Conservation (phyloP, 2,329 filamentous ascomycete species). For the Huntiella bhutanensis region DNA sequence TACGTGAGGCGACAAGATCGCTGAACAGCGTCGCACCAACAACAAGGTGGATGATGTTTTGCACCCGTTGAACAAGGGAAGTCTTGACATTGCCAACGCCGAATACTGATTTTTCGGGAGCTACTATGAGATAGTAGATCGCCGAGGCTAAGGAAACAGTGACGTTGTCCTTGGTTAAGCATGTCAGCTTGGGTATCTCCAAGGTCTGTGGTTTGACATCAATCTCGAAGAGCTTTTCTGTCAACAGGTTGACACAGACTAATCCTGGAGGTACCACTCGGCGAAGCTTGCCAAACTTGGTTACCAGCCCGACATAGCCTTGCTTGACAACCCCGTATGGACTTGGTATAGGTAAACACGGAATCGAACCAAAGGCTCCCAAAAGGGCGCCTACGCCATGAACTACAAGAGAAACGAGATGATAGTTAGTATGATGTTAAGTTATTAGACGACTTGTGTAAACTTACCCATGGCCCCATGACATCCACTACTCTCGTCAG, state of each 20-base stretch:
- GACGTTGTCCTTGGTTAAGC: constrained; percentile 99
- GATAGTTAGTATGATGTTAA: not conserved
- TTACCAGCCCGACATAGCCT: constrained; percentile 87
- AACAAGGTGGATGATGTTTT: constrained; percentile 92
- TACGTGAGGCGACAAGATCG: constrained; percentile 93
- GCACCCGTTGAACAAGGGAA: constrained; percentile 92
- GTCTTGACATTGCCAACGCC: constrained; percentile 88
- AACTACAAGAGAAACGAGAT: constrained; percentile 26
- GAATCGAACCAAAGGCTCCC: constrained; percentile 67
- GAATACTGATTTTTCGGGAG: constrained; percentile 91
- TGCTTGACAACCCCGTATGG: constrained; percentile 85
- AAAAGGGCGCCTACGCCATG: constrained; percentile 55
- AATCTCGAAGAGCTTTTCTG: constrained; percentile 73
- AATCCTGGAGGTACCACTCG: constrained; percentile 91
- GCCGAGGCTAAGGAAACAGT: constrained; percentile 84
- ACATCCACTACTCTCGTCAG: too few relatives aligned
- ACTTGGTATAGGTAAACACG: constrained; percentile 83
- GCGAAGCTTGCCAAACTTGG: constrained; percentile 88
- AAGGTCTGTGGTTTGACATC: constrained; percentile 99
- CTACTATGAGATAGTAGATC: constrained; percentile 96
- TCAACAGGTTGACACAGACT: constrained; percentile 92
- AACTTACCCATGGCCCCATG: too few relatives aligned
- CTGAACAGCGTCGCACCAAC: constrained; percentile 89
- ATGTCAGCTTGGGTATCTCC: constrained; percentile 87
- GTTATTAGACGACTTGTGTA: too few relatives aligned